Percentiles rank a stretch among this genome's conserved stretches.
These are phyloP conservation scores for Tulasnella sp. DNA, from an alignment of 768 basidiomycete genomes.

Conservation along the genomic window DNA sequence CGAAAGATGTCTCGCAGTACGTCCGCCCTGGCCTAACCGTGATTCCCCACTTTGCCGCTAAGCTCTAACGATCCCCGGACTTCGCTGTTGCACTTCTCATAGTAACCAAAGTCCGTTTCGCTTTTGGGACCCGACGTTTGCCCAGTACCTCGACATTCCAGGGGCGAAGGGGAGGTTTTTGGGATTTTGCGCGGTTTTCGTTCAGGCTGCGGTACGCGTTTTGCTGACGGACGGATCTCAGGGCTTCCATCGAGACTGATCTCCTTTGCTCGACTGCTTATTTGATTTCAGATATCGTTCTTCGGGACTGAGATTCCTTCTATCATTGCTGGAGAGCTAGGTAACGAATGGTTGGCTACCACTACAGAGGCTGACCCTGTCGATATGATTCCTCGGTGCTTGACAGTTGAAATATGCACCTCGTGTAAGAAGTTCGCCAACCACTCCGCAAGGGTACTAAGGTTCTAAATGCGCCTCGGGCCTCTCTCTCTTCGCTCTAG, in stretches of 20 bases:
- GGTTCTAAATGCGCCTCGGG: neutral
- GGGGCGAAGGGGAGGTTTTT: constrained; percentile 15
- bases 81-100: no score
- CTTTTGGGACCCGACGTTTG: constrained; percentile 5
- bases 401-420: constrained; percentile 20
- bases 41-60: neutral
- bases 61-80: no score
- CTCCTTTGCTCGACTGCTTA: no score
- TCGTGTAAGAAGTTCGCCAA: neutral
- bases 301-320: constrained; percentile 29
- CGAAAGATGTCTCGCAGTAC: neutral
- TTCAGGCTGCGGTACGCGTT: constrained; percentile 9
- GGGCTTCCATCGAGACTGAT: neutral
- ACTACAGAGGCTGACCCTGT: neutral
- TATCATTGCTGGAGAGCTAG: constrained; percentile 28
- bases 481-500: neutral
- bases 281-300: constrained; percentile 9
- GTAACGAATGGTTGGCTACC: neutral
- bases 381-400: neutral
- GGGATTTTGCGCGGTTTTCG: neutral
- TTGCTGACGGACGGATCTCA: no score
- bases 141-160: constrained; percentile 12
- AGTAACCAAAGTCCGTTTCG: neutral
- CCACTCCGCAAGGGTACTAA: neutral
- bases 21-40: no score